Base-by-base conservation (phyloP, 2,329 filamentous ascomycete genomes). In the Chlorencoelia australis region DNA sequence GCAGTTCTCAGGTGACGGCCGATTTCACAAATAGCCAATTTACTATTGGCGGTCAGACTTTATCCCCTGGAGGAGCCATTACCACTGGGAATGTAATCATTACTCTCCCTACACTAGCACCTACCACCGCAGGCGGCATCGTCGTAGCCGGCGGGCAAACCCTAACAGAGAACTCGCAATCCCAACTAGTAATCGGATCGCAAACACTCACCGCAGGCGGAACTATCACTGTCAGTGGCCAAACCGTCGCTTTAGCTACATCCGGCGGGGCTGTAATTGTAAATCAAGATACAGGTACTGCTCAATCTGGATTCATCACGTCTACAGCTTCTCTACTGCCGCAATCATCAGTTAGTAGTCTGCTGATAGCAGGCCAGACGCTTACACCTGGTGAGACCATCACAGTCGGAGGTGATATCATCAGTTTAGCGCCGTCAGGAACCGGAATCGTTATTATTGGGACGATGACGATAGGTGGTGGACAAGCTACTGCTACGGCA, bases 321-420 rank as follows among this genome's bases (percentile, higher is more conserved):
- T 39, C 30, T 2, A 38, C 36, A 6, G 39, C 38, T 6, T 22
- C 30, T 16, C 15, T 36, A 16, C 11, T 5, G 18, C 14, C 31
- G 3, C 20, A 19, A 8, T 13, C 37, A 8, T 29, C 40, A 2
- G 30, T 50, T 5, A 44, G 39, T 3, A 43, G 36, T 22, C 9
- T 52, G 6, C 22, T 43, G 2, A 44, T 55, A 10, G 51, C 39
- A 0, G 49, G 50, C 2, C 43, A 53, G 38, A 54, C 48, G 0
- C 40, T 55, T n/a, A 54, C 46, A 3, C 37, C 42, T 11, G 50
- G 51, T 5, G 51, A 50, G 4, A 33, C 28, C 4, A 38, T 54
- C 7, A 55, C 52, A 0, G 45, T 54, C 8, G 52, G 52, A 4
- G 47, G 47, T 3, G 50, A 55, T 14, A 45, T 55, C 2, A 36